Base-by-base conservation (phyloP, 306 rosid genomes). In the Ceratonia siliqua region DNA sequence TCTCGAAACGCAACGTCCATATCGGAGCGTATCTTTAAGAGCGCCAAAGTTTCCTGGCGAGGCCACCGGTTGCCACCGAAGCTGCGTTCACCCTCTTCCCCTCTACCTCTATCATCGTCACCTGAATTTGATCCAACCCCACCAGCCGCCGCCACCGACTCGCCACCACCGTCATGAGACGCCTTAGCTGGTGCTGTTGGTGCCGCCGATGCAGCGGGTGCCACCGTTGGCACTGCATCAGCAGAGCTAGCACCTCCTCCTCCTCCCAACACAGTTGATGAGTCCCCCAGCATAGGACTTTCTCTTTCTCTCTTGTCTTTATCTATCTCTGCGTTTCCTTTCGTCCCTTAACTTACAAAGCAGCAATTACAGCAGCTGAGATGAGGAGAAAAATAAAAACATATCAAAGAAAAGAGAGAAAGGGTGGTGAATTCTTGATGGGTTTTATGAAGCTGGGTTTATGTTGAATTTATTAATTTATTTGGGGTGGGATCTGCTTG, bases 31-130 rank as follows among this genome's bases (percentile, higher is more conserved):
- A 95, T 92, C 80, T 90, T 82, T 81, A 95, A 78, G 76, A 95
- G 89, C 1, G 96, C 92, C 81, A 95, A 70, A 61, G 99, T 95
- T 57, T 95, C 99, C 62, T 83, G 96, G 15, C 93, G 81, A 12
- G 99, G 99, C 99, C 99, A 95, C 54, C 99, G 83, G 81, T 90
- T 92, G 5, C 97, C 99, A 0, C 96, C 96, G 68, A 84, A 90
- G 79, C 88, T 88, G 17, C 90, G 85, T 15, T 90, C 97, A 10
- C 94, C 91, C 20, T 82, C 92, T 15, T 89, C 93, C 4, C 75
- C 81, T 45, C 81, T 79, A 0, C 83, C 80, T 24, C 81, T 88
- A 18, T 83, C 89, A 9, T 86, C 92, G 41, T 89, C 96, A 1
- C 87, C 90, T 0, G 94, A 90, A 76, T 87, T 92, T 54, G 91